Evolutionary conservation across 2,329 filamentous ascomycete genomes (phyloP), one percentile per base, ranked within the genome.

Genomic region (Nigrograna mackinnonii): DNA sequence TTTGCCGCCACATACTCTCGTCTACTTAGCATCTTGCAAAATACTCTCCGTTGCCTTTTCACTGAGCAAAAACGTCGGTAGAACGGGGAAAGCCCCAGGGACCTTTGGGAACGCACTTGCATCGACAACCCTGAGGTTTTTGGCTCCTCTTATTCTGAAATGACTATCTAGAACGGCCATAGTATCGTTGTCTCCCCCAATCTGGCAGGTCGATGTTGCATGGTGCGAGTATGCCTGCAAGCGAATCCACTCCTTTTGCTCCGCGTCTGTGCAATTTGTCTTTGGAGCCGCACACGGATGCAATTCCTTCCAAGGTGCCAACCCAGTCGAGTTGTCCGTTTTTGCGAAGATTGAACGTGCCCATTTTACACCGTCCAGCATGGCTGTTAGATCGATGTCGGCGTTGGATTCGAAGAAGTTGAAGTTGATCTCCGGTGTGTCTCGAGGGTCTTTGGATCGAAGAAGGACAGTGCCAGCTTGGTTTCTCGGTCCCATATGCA

Each of bases 401-500:
- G n/a, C n/a, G n/a, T n/a, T n/a, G 0, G 71, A 63, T 41, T 68
- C 62, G 48, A 68, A 69, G 58, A 64, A 68, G 60, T 68, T 67
- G 60, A 64, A 68, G 7, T 52, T 54, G 52, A 89, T 86, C 6
- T 77, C 62, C 0, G 86, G 86, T 3, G 75, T 70, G 40, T 87
- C 84, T 1, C 80, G 78, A 0, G 86, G 85, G 57, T 89, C 78
- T 0, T 77, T 67, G 0, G 80, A 84, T 13, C 71, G 72, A 4
- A 90, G 77, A 3, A 65, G 76, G 4, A 90, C 84, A 2, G 75
- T 78, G 7, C 86, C 86, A 5, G 64, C 73, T 62, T 64, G 66
- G 60, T 88, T 87, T 39, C 80, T 78, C 0, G 84, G 77, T 54
- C 85, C 83, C 0, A 79, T 77, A 64, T 86, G 84, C 39, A 89